Base-by-base conservation (phyloP, 306 rosid species). In the Calophaca sinica region DNA sequence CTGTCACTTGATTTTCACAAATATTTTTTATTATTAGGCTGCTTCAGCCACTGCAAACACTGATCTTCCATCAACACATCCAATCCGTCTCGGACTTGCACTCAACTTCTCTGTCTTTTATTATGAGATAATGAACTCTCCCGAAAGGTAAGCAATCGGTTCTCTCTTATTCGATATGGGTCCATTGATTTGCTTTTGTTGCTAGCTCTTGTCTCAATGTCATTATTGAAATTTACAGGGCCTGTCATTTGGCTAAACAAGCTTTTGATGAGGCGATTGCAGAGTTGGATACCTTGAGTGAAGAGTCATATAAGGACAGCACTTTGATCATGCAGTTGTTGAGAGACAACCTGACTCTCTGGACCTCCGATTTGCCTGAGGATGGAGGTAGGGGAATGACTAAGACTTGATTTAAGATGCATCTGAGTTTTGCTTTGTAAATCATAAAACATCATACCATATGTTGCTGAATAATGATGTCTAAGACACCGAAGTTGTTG, bases 281-380 rank as follows among this genome's bases (percentile, higher is more conserved):
- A 0, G 98, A 94, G 85, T 89, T 94, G 90, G 98, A 94, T 80
- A 89, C 98, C 67, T 80, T 94, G 91, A 94, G 98, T 81, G 98
- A 94, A 83, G 98, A 94, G 84, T 94, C 98, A 46, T 91, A 94
- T 87, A 94, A 94, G 87, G 98, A 94, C 76, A 94, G 98, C 86
- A 94, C 98, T 82, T 88, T 91, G 84, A 94, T 94, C 72, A 94
- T 94, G 98, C 98, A 94, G 83, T 78, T 94, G 85, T 84, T 94
- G 89, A 94, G 98, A 89, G 98, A 94, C 86, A 94, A 94, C 83
- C 91, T 94, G 71, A 94, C 98, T 62, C 97, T 94, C 70, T 94
- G 98, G 98, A 94, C 97, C 87, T 94, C 98, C 5, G 98, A 94
- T 85, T 94, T 94, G 82, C 98, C 98, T 38, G 98, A 94, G 87